A percentile compares a stretch with the other conserved stretches of the same genome.
Conservation (phyloP, 805 yeast species). For the Barnettozyma salicaria region DNA sequence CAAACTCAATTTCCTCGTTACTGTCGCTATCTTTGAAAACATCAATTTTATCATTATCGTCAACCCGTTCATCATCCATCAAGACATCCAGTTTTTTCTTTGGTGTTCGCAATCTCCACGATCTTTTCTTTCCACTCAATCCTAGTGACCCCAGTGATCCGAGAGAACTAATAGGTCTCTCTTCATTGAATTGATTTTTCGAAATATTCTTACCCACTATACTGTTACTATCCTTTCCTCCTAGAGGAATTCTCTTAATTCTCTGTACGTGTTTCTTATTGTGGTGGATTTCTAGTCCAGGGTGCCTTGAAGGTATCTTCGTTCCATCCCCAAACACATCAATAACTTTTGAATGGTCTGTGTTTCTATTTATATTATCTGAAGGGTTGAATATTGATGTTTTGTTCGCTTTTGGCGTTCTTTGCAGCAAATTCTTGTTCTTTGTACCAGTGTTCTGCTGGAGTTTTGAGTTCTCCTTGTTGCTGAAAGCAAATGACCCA, state of each 20-base stretch:
- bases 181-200: slow-evolving; percentile 2
- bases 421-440: slow-evolving; percentile 8
- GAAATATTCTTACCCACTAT: slow-evolving; percentile 3
- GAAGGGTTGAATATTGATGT: slow-evolving; percentile 4
- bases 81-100: slow-evolving; percentile 30
- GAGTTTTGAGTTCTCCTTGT: slow-evolving; percentile 16
- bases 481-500: slow-evolving; percentile 9
- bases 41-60: slow-evolving; percentile 9
- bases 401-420: not conserved
- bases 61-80: slow-evolving; percentile 26
- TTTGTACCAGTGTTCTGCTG: slow-evolving; percentile 3
- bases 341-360: not conserved
- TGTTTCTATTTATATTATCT: slow-evolving; percentile 2
- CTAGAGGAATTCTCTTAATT: slow-evolving; percentile 23
- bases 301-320: slow-evolving; percentile 13
- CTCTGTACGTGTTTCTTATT: not conserved
- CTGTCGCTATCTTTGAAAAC: slow-evolving; percentile 33
- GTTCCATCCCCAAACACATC: slow-evolving; percentile 1
- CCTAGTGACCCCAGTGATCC: slow-evolving; percentile 4
- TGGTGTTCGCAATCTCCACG: slow-evolving; percentile 19
- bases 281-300: not conserved
- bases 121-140: slow-evolving; percentile 9
- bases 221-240: slow-evolving; percentile 23
- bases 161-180: slow-evolving; percentile 1
- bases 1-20: slow-evolving; percentile 28